These are phyloP conservation scores for Zymoseptoria passerinii DNA, from an alignment of 2,329 filamentous ascomycete genomes.

Conservation along the genomic window DNA sequence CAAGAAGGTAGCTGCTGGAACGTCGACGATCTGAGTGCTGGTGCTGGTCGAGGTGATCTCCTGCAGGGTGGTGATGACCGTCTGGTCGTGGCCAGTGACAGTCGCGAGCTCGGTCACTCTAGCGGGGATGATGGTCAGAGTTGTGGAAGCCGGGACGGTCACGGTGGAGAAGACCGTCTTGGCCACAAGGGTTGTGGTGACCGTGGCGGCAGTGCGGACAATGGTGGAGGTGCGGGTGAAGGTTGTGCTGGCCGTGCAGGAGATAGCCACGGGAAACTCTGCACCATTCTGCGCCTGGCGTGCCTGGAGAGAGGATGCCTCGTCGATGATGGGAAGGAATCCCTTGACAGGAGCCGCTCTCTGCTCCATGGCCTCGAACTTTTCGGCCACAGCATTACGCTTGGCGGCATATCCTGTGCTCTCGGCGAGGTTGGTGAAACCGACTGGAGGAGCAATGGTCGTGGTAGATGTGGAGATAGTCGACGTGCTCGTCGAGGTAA, in stretches of 20 bases:
- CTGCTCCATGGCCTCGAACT: background rate
- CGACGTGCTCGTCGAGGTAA: background rate
- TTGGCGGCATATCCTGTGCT: constrained; percentile 2
- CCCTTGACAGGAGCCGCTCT: background rate
- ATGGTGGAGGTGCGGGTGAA: constrained; percentile 3
- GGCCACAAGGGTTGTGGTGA: background rate
- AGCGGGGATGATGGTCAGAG: constrained; percentile 1
- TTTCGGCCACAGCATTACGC: constrained; percentile 1
- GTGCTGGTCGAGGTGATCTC: constrained; percentile 1
- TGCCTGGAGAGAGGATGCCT: background rate
- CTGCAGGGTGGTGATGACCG: background rate
- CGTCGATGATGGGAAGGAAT: background rate
- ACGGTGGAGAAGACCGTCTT: background rate
- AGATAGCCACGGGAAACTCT: constrained; percentile 2
- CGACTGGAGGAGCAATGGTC: constrained; percentile 1
- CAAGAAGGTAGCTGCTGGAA: constrained; percentile 2
- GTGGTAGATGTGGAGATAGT: constrained; percentile 1
- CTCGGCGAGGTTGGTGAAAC: constrained; percentile 3
- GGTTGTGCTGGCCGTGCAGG: constrained; percentile 5
- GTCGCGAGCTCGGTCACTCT: constrained; percentile 1
- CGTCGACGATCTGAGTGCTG: constrained; percentile 3
- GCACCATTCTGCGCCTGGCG: background rate
- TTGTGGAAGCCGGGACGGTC: background rate
- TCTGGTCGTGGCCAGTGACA: constrained; percentile 1
- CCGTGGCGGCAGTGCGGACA: background rate